Base-by-base conservation (phyloP, 23 red algal genomes). In the Gracilariopsis chorda region DNA sequence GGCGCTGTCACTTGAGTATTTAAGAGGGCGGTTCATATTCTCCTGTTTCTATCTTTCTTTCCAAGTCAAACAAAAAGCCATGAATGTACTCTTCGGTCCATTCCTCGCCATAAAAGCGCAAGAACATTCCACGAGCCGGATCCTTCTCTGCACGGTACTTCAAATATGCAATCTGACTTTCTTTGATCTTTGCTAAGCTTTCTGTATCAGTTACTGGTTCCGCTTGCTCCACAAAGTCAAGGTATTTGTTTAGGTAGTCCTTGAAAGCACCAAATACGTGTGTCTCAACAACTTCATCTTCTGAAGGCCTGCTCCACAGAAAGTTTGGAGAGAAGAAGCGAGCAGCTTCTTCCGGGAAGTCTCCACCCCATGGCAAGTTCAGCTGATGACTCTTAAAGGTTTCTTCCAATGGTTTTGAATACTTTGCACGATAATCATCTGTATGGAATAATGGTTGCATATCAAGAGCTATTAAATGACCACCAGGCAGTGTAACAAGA, bases 11-110 rank as follows among this genome's bases (percentile, higher is more conserved):
- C n/a, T n/a, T n/a, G n/a, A n/a, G n/a, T n/a, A n/a, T n/a, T 68
- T 69, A 81, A 44, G 65, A 7, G 32, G 91, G 91, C 13, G 82
- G 79, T 24, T 23, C 67, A 48, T 94, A 94, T 55, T 87, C 74
- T 47, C 91, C 91, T 36, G 19, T 87, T 34, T 37, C 81, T 35
- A 94, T 94, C 37, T 87, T 94, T 37, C 61, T 39, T 67, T 94
- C 91, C 30, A 94, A 62, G 43, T 94, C 91, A 48, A 95, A 95
- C 4, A 95, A 65, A 48, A 95, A 95, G 80, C 95, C 95, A 49
- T 98, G 95, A 52, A 98, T 98, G 34, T 88, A 94, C 70, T 94
- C 95, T 65, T 98, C 95, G 21, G 95, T 98, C 95, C 95, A 98
- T 71, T 98, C 90, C 61, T 91, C 88, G 27, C 95, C 95, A 52